Evolutionary conservation across 371 early-diverging fungal species (phyloP).

Genomic region (Mortierella sp.): DNA sequence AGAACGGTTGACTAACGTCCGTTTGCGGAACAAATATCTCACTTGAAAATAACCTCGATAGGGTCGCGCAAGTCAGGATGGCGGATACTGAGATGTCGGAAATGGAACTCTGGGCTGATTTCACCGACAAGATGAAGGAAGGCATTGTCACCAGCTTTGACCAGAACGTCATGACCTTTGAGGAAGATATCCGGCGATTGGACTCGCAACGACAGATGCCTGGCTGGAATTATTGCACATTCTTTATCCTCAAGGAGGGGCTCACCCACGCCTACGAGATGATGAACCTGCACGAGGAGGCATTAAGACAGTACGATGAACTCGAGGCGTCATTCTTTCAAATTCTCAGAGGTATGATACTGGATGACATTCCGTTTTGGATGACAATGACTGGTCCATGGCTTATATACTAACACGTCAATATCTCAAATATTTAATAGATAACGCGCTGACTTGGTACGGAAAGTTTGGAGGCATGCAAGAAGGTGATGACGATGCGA

Average conservation of each 20-base stretch:
- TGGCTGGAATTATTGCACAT: conserved; percentile 98
- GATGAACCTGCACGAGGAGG: conserved; percentile 89
- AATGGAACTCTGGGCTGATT: conserved; percentile 83
- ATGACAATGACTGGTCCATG: not conserved
- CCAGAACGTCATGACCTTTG: conserved; percentile 81
- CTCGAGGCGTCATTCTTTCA: conserved; percentile 94
- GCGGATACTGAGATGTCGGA: conserved; percentile 72
- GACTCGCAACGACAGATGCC: conserved; percentile 94
- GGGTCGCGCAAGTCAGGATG: conserved; percentile 74
- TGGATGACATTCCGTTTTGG: not conserved
- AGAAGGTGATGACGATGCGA: conserved; percentile 88
- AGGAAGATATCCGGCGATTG: conserved; percentile 90
- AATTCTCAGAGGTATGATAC: conserved; percentile 74
- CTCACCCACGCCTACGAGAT: conserved; percentile 90
- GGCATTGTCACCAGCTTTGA: conserved; percentile 85
- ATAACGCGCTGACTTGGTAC: conserved; percentile 93
- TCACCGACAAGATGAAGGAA: conserved; percentile 85
- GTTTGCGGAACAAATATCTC: not conserved
- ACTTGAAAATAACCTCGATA: conserved; percentile 21
- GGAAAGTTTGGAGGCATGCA: conserved; percentile 90
- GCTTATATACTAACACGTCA: not conserved
- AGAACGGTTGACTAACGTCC: not conserved
- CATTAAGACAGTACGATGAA: conserved; percentile 94
- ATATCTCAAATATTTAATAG: conserved; percentile 32
- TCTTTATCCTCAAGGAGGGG: conserved; percentile 94